Evolutionary conservation across 148 eudicot species (phyloP), one percentile per base, ranked within the genome.

Genomic region (Suaeda aralocaspica): DNA sequence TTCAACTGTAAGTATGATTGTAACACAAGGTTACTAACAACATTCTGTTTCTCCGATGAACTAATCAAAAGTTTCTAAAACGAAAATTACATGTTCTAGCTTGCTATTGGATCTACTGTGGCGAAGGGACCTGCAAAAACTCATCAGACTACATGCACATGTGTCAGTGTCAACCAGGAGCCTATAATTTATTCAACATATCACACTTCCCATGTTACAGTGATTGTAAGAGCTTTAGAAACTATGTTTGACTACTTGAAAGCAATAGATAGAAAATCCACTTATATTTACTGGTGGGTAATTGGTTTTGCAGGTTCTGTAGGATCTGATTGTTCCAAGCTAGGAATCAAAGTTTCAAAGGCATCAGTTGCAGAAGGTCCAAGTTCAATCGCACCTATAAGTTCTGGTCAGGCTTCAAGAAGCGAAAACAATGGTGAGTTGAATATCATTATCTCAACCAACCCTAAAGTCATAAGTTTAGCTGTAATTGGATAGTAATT

Each of bases 51-150:
- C 16, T 49, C 21, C 5, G 36, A 72, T 24, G 49, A 64, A 25
- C 45, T 72, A 45, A 18, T 50, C 13, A 21, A 24, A 44, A 48
- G 30, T 57, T 31, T 46, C 62, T 59, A 13, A 68, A 52, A 34
- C 26, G 53, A 21, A 12, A 28, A 28, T 56, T 45, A 58, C 12
- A 31, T 74, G 26, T 53, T 57, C 29, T 41, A 90, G 96, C 96
- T 77, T 90, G 96, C 77, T 68, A 81, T 52, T 86, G 89, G 92
- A 70, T 82, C 25, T 84, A 90, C 69, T 90, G 96, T 74, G 96
- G 92, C 58, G 84, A 84, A 73, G 96, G 96, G 14, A 83, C 81
- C 10, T 90, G 96, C 84, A 64, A 28, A 53, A 80, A 72, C 61
- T 78, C 88, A 42, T 26, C 63, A 70, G 79, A 84, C 28, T 64